Base-by-base conservation (phyloP, 768 basidiomycete species). In the Fomitopsis serialis region DNA sequence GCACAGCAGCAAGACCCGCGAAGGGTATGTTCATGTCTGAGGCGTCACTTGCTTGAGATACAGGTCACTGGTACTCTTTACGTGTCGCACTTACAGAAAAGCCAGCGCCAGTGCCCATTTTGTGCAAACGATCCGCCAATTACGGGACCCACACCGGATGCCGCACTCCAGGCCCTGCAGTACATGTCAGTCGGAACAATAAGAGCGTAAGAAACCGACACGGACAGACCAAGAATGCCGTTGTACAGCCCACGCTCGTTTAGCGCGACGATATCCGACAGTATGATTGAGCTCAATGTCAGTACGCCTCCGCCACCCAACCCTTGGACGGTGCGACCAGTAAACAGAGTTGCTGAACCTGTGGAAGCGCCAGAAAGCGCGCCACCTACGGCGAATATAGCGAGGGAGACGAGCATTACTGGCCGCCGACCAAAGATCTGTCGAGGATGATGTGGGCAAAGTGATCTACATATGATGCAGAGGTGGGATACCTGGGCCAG, bases 311-410 rank as follows among this genome's bases (percentile, higher is more conserved):
- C 62, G 19, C 56, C 60, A 11, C 62, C 62, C 4, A 61, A 37
- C 13, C 62, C 62, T 37, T 63, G 62, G 5, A 63, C 48, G 17
- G 60, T 60, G n/a, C 75, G 58, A 0, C 68, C 72, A 13, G 65
- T 70, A 45, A 77, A 74, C 1, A 74, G 55, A 68, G 69, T 69
- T 2, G 57, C 50, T 70, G 76, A 73, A 42, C 54, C 68, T 32
- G 68, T 60, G 0, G 74, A 69, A 0, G 70, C 61, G 1, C 71
- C 75, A n/a, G 63, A 64, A 3, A 77, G 21, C 0, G 71, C 72
- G 13, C 67, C 67, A 0, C 75, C 75, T 29, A 73, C 23, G 0
- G 72, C 70, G 51, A 74, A 74, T 25, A 70, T 50, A 0, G 60
- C 21, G n/a, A 72, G 54, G 17, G 63, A 59, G 1, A 52, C 58